Percentiles rank a stretch among this genome's conserved stretches.
These are phyloP conservation scores for Kandelia obovata DNA, from an alignment of 345 rosid genomes.

Conservation along the genomic window DNA sequence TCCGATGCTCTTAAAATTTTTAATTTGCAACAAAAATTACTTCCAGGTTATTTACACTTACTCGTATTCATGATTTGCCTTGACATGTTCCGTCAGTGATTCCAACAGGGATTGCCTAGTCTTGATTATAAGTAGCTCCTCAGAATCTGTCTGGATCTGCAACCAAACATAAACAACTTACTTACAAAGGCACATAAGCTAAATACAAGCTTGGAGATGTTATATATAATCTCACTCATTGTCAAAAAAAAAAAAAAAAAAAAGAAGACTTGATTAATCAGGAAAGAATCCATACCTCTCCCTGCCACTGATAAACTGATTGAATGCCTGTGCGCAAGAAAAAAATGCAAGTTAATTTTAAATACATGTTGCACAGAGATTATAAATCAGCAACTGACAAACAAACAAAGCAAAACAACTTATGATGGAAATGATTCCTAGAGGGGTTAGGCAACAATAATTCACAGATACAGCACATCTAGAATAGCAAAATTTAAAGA, in stretches of 20 bases:
- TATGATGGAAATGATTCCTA: too few relatives aligned
- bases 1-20: too few relatives aligned
- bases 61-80: constrained; percentile 94
- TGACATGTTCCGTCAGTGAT: constrained; percentile 73
- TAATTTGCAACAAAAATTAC: not conserved
- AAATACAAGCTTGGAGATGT: too few relatives aligned
- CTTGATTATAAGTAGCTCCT: constrained; percentile 87
- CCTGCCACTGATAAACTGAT: constrained; percentile 86
- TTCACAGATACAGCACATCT: too few relatives aligned
- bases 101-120: constrained; percentile 83
- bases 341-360: not conserved
- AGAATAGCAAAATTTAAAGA: too few relatives aligned
- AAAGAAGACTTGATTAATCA: not conserved
- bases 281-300: constrained; percentile 57
- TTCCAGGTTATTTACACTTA: constrained; percentile 29
- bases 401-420: not conserved
- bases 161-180: constrained; percentile 16
- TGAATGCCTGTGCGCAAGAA: constrained; percentile 58
- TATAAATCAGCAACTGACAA: too few relatives aligned
- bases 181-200: not conserved
- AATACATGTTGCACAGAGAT: too few relatives aligned
- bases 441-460: too few relatives aligned
- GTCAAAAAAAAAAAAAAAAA: too few relatives aligned
- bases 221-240: too few relatives aligned
- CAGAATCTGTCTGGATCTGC: constrained; percentile 79